Base-by-base conservation (phyloP, 2,329 filamentous ascomycete species). In the Verticillium zaregamsianum region DNA sequence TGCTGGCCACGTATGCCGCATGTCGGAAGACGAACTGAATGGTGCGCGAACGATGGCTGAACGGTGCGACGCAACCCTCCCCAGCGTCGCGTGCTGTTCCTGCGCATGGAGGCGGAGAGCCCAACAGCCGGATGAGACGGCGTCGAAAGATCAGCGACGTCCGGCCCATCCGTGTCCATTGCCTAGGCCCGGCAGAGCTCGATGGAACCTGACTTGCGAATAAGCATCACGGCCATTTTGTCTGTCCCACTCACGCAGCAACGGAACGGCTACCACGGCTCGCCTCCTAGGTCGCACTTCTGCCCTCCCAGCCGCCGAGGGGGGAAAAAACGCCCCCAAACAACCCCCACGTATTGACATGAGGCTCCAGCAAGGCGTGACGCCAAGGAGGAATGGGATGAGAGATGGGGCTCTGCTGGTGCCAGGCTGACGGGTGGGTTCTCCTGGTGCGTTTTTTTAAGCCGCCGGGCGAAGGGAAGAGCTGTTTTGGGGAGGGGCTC, bases 381-480 rank as follows among this genome's bases (percentile, higher is more conserved):
- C 33, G 33, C 33, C 33, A 35, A 35, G 33, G 14, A 11, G 33
- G 9, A 35, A 35, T 35, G 11, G 33, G 7, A 35, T 35, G 33
- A 7, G 33, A 35, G 8, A 35, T 35, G 33, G 33, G 33, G 33
- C 33, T 35, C 33, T 35, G 33, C 33, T 35, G 33, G 33, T 14
- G 33, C 33, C 33, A 35, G 33, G 33, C 33, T 35, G 33, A 35
- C 33, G 33, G 33, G 33, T 35, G 33, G 33, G 33, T 35, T 35
- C 15, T 40, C 5, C 6, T 40, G 7, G 11, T 3, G 49, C 6
- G 31, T 9, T 25, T 17, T 55, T 14, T 57, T 57, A 35, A 58
- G 56, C 56, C 56, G 56, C 56, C 56, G 56, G 56, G 25, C 56
- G 56, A 58, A 58, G 56, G 56, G 56, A 58, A 58, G 55, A 35